Conservation (phyloP, 768 basidiomycete genomes). For the Xanthoconium stramineum region DNA sequence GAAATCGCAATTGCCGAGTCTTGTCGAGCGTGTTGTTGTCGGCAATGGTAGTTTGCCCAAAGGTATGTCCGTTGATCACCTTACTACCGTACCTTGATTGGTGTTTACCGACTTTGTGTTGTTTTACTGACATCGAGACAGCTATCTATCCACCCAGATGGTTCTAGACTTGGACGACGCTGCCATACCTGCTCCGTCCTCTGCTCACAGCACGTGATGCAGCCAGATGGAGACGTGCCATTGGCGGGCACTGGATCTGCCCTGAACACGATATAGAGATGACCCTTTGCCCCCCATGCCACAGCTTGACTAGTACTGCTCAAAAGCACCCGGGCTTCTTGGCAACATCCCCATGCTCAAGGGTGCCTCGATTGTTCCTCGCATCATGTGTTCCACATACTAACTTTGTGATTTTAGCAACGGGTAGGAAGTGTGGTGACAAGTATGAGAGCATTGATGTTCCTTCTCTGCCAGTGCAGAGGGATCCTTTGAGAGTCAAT, state of each 20-base stretch:
- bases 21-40: neutral
- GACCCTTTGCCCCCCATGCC: slow-evolving; percentile 2
- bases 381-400: neutral
- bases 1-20: neutral
- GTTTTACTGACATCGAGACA: slow-evolving; percentile 3
- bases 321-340: slow-evolving; percentile 6
- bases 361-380: neutral
- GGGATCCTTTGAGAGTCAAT: neutral
- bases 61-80: neutral
- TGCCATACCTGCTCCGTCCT: slow-evolving; percentile 9
- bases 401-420: neutral
- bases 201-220: slow-evolving; percentile 6
- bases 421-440: neutral
- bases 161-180: slow-evolving; percentile 14
- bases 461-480: neutral
- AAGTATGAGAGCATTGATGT: neutral
- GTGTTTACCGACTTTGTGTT: neutral
- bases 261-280: too few species aligned
- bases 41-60: neutral
- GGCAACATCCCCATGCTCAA: neutral
- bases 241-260: too few species aligned
- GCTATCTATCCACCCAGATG: slow-evolving; percentile 6
- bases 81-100: neutral
- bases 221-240: neutral
- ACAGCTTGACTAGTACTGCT: neutral